Base-by-base conservation (phyloP, 306 rosid species). In the Prunus campanulata region DNA sequence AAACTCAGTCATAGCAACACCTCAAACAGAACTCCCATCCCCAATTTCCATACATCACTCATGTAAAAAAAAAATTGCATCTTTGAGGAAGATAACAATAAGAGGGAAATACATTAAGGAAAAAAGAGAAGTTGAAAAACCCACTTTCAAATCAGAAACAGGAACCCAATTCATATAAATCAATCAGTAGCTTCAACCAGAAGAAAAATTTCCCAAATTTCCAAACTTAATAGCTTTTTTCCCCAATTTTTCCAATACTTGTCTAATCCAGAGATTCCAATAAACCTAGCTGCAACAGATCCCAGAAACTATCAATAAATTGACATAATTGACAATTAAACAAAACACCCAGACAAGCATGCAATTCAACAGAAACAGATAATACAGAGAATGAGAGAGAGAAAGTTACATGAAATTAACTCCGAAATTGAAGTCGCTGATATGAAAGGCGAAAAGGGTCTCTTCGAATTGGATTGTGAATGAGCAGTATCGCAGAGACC, bases 361-460 rank as follows among this genome's bases (percentile, higher is more conserved):
- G 29, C 29, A 73, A 15, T 60, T 25, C 47, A 22, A 20, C 27
- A 10, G 12, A 9, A 56, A 39, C 20, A 32, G 12, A 25, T 0
- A 47, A 59, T 2, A 22, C 22, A 8, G 42, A 14, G 18, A 22
- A 20, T 15, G 10, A 14, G 68, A 59, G 16, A 20, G 67, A 22
- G 65, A 35, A 52, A 42, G 15, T 54, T 61, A 61, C 77, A 46
- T 47, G 29, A 61, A 74, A 24, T 60, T 14, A 35, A 61, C 25
- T 3, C 59, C 30, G 47, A 27, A 61, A 46, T 19, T 35, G 60
- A 74, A 74, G 59, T 46, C n/a, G 46, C 8, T 16, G 46, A 61
- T 61, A 44, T 22, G 55, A 29, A 61, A 10, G 69, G 47, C 14
- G 14, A 25, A 74, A 46, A 46, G 60, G 77, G 77, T 61, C 69